These are phyloP conservation scores for Parsonsia alboflavescens DNA, from an alignment of 257 asterid genomes.

Conservation along the genomic window DNA sequence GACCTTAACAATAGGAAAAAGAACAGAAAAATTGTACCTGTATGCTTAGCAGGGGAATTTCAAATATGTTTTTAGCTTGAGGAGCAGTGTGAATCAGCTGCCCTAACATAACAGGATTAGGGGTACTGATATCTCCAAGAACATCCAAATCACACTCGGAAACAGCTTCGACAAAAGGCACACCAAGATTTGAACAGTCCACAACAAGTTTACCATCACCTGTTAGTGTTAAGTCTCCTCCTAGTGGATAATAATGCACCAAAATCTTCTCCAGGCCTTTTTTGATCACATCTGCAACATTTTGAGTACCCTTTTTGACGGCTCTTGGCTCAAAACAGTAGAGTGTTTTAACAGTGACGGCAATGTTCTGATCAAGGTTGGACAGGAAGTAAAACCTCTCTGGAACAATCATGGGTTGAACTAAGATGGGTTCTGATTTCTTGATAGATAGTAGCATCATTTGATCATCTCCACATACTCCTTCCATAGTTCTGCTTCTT, in stretches of 20 bases:
- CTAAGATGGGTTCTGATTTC: conserved; percentile 10
- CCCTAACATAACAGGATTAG: conserved; percentile 13
- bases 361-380: conserved; percentile 25
- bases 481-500: not conserved
- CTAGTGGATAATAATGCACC: conserved; percentile 12
- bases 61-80: conserved; percentile 18
- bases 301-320: not conserved
- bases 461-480: not conserved
- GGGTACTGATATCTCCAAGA: conserved; percentile 18
- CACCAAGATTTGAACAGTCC: conserved; percentile 15
- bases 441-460: not conserved
- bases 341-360: conserved; percentile 16
- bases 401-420: not conserved
- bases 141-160: conserved; percentile 7
- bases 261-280: not conserved
- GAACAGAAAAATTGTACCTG: conserved; percentile 8
- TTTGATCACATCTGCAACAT: conserved; percentile 4
- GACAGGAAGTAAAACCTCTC: conserved; percentile 20
- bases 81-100: conserved; percentile 12
- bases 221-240: not conserved
- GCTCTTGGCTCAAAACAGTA: conserved; percentile 15
- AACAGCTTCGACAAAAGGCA: conserved; percentile 18
- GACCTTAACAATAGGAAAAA: not conserved
- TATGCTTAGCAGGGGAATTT: conserved; percentile 17
- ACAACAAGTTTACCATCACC: conserved; percentile 15